Percentiles rank a stretch among this genome's conserved stretches.
Evolutionary conservation across 345 rosid genomes (phyloP).

Genomic region (Syzygium oleosum): DNA sequence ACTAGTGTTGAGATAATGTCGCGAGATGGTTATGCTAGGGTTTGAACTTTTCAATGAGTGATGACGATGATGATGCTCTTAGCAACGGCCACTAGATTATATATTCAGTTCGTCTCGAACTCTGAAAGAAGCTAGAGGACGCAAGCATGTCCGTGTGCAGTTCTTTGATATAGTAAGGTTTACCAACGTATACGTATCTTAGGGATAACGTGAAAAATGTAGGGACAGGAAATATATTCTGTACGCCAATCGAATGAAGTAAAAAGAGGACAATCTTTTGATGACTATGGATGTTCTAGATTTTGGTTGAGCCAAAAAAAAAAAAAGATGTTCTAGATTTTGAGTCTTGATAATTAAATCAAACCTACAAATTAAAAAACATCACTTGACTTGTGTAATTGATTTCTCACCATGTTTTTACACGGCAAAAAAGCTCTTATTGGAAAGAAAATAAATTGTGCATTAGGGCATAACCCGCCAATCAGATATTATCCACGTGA

Average conservation of each 20-base stretch:
- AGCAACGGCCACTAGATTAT: neutral
- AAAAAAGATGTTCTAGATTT: neutral
- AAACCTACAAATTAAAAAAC: neutral
- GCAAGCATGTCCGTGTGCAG: neutral
- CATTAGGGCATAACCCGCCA: neutral
- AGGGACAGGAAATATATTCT: neutral
- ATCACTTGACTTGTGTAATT: neutral
- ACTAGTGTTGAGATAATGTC: neutral
- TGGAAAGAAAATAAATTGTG: neutral
- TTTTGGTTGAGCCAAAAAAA: too few species aligned
- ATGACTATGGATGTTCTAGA: neutral
- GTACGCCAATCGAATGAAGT: neutral
- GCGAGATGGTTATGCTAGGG: slow-evolving; percentile 1
- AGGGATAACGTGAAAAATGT: neutral
- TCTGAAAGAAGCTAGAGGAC: neutral
- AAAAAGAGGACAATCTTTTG: neutral
- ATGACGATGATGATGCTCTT: neutral
- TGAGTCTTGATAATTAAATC: neutral
- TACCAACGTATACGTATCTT: neutral
- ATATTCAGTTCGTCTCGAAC: neutral
- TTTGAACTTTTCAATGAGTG: slow-evolving; percentile 9
- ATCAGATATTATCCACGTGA: neutral
- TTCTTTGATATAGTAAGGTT: neutral
- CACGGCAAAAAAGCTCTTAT: neutral
- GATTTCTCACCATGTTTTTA: neutral